These are phyloP conservation scores for Melanopsichium pennsylvanicum DNA, from an alignment of 1,284 basidiomycete species.

Conservation along the genomic window DNA sequence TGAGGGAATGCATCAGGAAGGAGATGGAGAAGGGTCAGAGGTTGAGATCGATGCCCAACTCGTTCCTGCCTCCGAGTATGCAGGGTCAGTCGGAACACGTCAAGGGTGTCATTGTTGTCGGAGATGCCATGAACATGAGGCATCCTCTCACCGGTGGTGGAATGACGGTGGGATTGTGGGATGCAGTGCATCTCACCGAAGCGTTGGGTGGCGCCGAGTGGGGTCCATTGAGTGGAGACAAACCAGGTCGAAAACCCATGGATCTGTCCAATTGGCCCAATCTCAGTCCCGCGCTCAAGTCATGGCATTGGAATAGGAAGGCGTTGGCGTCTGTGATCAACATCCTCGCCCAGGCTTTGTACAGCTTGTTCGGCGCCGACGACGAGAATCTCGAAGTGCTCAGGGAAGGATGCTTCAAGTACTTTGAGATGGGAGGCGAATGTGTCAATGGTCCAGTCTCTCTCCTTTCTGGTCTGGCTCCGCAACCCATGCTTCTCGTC, in stretches of 20 bases:
- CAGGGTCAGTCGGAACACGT: constrained; percentile 73
- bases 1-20: constrained; percentile 51
- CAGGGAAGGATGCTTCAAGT: constrained; percentile 92
- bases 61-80: constrained; percentile 84
- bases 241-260: constrained; percentile 14
- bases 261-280: constrained; percentile 52
- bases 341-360: constrained; percentile 63
- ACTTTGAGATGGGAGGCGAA: constrained; percentile 92
- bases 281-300: constrained; percentile 47
- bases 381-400: constrained; percentile 83
- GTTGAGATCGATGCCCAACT: constrained; percentile 88
- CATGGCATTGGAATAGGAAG: constrained; percentile 64
- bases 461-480: constrained; percentile 70
- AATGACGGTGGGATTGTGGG: constrained; percentile 65
- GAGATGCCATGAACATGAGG: constrained; percentile 99
- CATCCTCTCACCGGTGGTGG: constrained; percentile 90
- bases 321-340: constrained; percentile 61
- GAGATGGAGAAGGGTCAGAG: constrained; percentile 54
- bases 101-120: constrained; percentile 83
- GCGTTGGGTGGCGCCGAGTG: constrained; percentile 55
- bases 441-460: constrained; percentile 84
- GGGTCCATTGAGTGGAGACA: constrained; percentile 35
- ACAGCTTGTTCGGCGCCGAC: constrained; percentile 63
- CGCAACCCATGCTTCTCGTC: constrained; percentile 79
- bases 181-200: constrained; percentile 59